phyloP scores from a whole-genome alignment of 1,284 basidiomycete species.

The Cryptococcus depauperatus region DNA sequence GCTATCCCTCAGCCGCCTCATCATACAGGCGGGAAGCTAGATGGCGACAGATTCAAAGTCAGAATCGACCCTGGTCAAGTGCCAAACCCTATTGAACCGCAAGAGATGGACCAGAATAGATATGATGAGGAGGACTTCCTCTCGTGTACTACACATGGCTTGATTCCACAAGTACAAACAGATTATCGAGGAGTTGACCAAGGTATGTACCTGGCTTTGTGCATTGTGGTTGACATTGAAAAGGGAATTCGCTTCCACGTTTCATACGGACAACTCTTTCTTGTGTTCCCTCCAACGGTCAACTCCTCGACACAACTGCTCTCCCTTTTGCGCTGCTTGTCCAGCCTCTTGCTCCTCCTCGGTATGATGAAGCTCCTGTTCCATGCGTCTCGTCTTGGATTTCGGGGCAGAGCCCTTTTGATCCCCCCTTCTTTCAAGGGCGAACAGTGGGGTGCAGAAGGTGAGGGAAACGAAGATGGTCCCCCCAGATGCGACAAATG shows the following conservation, averaged over 20 bases:
- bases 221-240: neutral
- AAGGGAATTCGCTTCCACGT: conserved; percentile 62
- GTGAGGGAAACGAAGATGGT: conserved; percentile 49
- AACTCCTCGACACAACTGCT: conserved; percentile 71
- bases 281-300: conserved; percentile 68
- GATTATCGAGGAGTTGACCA: conserved; percentile 88
- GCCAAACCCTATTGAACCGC: conserved; percentile 78
- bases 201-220: conserved; percentile 50
- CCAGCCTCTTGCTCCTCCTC: conserved; percentile 81
- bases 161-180: conserved; percentile 75
- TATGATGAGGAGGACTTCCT: conserved; percentile 72
- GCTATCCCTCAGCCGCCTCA: conserved; percentile 71
- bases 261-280: conserved; percentile 61
- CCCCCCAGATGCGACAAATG: conserved; percentile 82
- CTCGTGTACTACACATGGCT: conserved; percentile 63
- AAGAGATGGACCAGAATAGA: conserved; percentile 72
- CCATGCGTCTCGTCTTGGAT: conserved; percentile 57
- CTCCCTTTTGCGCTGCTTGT: conserved; percentile 78
- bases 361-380: conserved; percentile 70
- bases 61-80: conserved; percentile 86
- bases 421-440: conserved; percentile 63
- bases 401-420: conserved; percentile 38
- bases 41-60: conserved; percentile 60
- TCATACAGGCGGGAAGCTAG: conserved; percentile 60
- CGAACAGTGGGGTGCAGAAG: neutral